Base-by-base conservation (phyloP, 805 yeast species). In the Brettanomyces anomalus region DNA sequence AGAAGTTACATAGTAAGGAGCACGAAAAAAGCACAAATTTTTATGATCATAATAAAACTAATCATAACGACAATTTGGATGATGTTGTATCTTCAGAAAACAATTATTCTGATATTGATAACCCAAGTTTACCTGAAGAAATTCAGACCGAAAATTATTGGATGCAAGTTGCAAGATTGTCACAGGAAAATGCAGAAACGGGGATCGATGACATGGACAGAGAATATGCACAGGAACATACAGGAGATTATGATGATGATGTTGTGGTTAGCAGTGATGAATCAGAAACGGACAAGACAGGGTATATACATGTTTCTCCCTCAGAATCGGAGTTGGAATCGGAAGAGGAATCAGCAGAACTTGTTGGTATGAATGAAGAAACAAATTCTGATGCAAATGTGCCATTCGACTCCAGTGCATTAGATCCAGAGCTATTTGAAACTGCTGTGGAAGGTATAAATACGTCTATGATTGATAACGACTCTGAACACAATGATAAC, bases 401-500 rank as follows among this genome's bases (percentile, higher is more conserved):
- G 6, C 6, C 34, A 32, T 32, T 16, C 13, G 34, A n/a, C 15
- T n/a, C 15, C 13, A 32, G 18, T 16, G 6, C 47, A 13, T 21
- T 34, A 13, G 47, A 48, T 33, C 40, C 45, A 8, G 36, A 34
- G 3, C 17, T 46, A 5, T 45, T 40, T 30, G 42, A 47, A n/a
- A 45, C 49, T 1, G 47, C 49, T 11, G 32, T 45, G 3, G 43
- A 43, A n/a, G 39, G 39, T 14, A 36, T 43, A 10, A 24, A 19
- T 13, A 21, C 19, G 11, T 16, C 30, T 20, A 11, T n/a, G 14
- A 17, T 14, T 37, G 31, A 18, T 37, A 37, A 19, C 15, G 16
- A n/a, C n/a, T 13, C 17, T 11, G 39, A 19, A 10, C 14, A 13
- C 2, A 37, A 15, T 26, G 40, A 13, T 26, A 33, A 32, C 18